A percentile compares a stretch with the other conserved stretches of the same genome.
phyloP scores from a whole-genome alignment of 2,329 filamentous ascomycete species.

The Aspergillus versicolor region DNA sequence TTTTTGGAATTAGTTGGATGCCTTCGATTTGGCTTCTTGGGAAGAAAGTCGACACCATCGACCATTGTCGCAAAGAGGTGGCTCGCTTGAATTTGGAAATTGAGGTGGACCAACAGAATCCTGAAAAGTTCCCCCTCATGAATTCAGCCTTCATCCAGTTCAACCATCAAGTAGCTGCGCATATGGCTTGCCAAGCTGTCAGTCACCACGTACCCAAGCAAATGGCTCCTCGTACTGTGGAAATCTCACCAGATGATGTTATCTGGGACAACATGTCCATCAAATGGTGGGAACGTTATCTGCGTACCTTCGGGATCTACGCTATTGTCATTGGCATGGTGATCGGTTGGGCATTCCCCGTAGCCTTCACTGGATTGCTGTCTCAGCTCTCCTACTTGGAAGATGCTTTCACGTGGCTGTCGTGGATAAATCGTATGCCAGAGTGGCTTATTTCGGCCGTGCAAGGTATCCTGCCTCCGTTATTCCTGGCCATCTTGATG shows the following conservation, averaged over 20 bases:
- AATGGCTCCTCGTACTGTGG: constrained; percentile 89
- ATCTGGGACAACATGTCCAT: constrained; percentile 98
- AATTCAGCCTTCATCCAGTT: constrained; percentile 98
- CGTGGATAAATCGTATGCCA: constrained; percentile 66
- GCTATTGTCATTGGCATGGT: constrained; percentile 70
- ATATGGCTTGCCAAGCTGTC: constrained; percentile 94
- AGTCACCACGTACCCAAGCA: constrained; percentile 89
- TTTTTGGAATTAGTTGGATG: constrained; percentile 66
- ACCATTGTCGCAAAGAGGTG: constrained; percentile 82
- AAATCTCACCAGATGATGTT: constrained; percentile 89
- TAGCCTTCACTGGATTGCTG: constrained; percentile 80
- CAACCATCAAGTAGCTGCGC: constrained; percentile 93
- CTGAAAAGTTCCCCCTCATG: constrained; percentile 86
- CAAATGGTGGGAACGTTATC: constrained; percentile 87
- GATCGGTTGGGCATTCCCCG: constrained; percentile 85
- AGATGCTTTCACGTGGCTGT: constrained; percentile 64
- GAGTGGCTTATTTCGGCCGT: constrained; percentile 63
- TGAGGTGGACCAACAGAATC: constrained; percentile 80
- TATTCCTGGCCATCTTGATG: constrained; percentile 74
- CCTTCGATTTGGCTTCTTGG: constrained; percentile 75
- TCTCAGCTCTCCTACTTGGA: constrained; percentile 75
- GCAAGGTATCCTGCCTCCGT: constrained; percentile 81
- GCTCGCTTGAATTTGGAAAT: constrained; percentile 89
- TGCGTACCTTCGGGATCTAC: constrained; percentile 67
- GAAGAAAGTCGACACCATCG: constrained; percentile 92